phyloP scores from a whole-genome alignment of 2,329 filamentous ascomycete genomes.

The Nothophoma quercina region DNA sequence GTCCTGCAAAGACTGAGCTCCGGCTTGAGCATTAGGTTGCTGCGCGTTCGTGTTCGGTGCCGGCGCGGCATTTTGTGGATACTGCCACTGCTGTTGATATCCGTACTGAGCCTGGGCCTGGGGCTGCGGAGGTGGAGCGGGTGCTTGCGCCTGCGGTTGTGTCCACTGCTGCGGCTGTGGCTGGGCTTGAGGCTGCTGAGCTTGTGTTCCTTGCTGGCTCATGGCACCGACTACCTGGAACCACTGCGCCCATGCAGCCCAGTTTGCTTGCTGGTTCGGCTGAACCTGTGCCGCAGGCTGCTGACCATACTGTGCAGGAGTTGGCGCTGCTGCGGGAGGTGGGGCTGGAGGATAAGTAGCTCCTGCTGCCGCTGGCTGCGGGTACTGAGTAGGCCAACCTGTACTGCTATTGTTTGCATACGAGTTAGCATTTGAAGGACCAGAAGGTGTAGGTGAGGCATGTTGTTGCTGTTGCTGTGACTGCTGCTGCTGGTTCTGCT shows the following conservation, averaged over 20 bases:
- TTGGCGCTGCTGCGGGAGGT: constrained; percentile 23
- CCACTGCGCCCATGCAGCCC: constrained; percentile 41
- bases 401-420: constrained; percentile 32
- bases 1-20: constrained; percentile 38
- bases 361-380: constrained; percentile 29
- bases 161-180: constrained; percentile 25
- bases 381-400: constrained; percentile 30
- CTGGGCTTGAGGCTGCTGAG: constrained; percentile 24
- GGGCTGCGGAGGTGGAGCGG: constrained; percentile 24
- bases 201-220: constrained; percentile 33
- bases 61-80: constrained; percentile 30
- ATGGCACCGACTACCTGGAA: constrained; percentile 35
- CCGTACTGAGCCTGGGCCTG: constrained; percentile 34
- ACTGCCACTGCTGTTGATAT: constrained; percentile 37
- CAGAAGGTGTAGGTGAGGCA: constrained; percentile 28
- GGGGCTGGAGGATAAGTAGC: constrained; percentile 24
- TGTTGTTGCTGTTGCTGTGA: constrained; percentile 20
- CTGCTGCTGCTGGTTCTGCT: constrained; percentile 20
- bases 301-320: constrained; percentile 21
- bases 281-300: constrained; percentile 18
- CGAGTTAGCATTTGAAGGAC: constrained; percentile 27
- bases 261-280: constrained; percentile 33
- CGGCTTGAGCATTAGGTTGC: constrained; percentile 31
- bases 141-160: constrained; percentile 27
- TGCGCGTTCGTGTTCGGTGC: constrained; percentile 24